phyloP scores from a whole-genome alignment of 805 yeast species.

The Saturnispora quitensis region DNA sequence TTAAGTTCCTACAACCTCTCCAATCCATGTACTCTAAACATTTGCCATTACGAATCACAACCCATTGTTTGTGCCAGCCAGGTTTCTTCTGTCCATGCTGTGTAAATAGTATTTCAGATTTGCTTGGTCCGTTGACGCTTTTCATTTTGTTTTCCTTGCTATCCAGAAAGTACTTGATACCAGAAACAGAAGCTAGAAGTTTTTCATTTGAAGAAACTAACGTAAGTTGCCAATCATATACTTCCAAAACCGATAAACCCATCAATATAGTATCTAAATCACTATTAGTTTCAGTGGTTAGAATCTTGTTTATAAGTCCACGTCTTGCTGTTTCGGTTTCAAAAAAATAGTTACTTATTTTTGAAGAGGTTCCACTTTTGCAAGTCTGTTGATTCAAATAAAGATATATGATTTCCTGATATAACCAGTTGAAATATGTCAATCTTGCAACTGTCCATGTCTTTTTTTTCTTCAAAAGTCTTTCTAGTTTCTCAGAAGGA shows the following conservation, averaged over 20 bases:
- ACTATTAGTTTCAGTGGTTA: constrained; percentile 14
- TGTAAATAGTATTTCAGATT: constrained; percentile 44
- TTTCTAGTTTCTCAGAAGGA: constrained; percentile 22
- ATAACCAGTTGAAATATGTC: constrained; percentile 24
- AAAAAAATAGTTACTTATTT: constrained; percentile 5
- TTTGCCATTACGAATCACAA: constrained; percentile 59
- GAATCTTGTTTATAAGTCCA: constrained; percentile 14
- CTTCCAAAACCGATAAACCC: constrained; percentile 28
- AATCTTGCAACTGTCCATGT: constrained; percentile 25
- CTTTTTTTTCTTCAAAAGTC: constrained; percentile 24
- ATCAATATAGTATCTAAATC: constrained; percentile 11
- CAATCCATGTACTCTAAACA: constrained; percentile 70
- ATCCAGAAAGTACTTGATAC: not conserved
- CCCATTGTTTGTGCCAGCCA: constrained; percentile 90
- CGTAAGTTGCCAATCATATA: constrained; percentile 21
- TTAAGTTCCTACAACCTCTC: constrained; percentile 56
- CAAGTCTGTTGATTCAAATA: constrained; percentile 10
- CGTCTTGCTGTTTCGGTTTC: constrained; percentile 15
- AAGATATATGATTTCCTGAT: constrained; percentile 19
- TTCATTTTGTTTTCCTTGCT: constrained; percentile 1
- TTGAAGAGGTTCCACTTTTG: not conserved
- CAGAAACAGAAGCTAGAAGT: not conserved
- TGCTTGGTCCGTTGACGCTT: constrained; percentile 8
- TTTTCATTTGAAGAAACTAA: constrained; percentile 4
- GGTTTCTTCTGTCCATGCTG: constrained; percentile 51